These are phyloP conservation scores for Craspedostauros australis DNA, from an alignment of 108 stramenopile genomes.

Conservation along the genomic window DNA sequence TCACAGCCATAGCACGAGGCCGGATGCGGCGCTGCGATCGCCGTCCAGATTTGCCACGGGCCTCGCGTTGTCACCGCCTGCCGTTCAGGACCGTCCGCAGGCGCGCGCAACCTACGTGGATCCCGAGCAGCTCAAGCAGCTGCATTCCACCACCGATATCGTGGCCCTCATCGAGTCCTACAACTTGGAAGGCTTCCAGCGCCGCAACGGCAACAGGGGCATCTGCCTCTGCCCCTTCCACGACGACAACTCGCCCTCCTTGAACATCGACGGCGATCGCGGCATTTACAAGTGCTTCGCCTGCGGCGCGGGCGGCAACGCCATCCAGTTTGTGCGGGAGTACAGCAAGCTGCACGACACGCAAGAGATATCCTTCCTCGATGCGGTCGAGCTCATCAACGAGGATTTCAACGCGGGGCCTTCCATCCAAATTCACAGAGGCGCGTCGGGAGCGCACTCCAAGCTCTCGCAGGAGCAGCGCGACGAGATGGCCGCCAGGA, in stretches of 20 bases:
- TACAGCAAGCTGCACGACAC: slow-evolving; percentile 33
- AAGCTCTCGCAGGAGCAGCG: neutral
- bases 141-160: slow-evolving; percentile 51
- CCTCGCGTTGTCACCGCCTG: too few species aligned
- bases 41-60: too few species aligned
- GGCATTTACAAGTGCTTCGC: slow-evolving; percentile 91
- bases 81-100: too few species aligned
- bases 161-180: slow-evolving; percentile 59
- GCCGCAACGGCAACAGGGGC: slow-evolving; percentile 34
- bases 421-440: too few species aligned
- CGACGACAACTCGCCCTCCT: slow-evolving; percentile 81
- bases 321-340: slow-evolving; percentile 79
- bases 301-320: slow-evolving; percentile 90
- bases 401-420: slow-evolving; percentile 42
- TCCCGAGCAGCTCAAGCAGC: slow-evolving; percentile 36
- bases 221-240: slow-evolving; percentile 90
- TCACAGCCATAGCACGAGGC: too few species aligned
- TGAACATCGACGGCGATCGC: slow-evolving; percentile 66
- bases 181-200: slow-evolving; percentile 42
- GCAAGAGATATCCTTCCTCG: slow-evolving; percentile 58
- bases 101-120: too few species aligned
- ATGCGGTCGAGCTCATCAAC: slow-evolving; percentile 60
- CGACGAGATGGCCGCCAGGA: neutral
- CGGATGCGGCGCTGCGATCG: too few species aligned
- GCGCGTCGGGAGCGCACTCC: neutral